Evolutionary conservation across 192 early-diverging fungal genomes (phyloP).

Genomic region (Backusella sp.): DNA sequence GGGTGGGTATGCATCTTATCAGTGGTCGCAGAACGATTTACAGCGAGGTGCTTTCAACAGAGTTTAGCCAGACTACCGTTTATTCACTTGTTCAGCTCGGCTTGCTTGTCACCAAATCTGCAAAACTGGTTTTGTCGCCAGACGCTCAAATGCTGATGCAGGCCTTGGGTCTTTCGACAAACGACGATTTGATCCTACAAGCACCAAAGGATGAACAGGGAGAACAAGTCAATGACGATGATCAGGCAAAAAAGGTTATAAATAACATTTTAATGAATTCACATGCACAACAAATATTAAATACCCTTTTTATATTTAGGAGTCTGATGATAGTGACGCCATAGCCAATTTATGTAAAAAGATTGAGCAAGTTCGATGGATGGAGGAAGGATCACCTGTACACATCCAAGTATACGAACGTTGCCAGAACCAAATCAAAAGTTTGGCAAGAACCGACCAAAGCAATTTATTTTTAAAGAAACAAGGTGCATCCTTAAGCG

Average conservation of each 20-base stretch:
- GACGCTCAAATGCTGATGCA: conserved; percentile 22
- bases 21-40: conserved; percentile 20
- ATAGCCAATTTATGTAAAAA: conserved; percentile 10
- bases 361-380: conserved; percentile 12
- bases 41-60: conserved; percentile 21
- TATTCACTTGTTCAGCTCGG: background rate
- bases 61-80: conserved; percentile 6
- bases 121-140: conserved; percentile 18
- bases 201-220: background rate
- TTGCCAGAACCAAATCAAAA: conserved; percentile 13
- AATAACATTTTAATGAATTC: background rate
- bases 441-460: background rate
- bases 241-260: background rate
- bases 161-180: conserved; percentile 13
- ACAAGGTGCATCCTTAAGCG: background rate
- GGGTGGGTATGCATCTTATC: conserved; percentile 17
- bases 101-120: conserved; percentile 1
- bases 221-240: background rate
- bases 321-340: conserved; percentile 4
- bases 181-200: conserved; percentile 4
- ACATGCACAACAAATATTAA: background rate
- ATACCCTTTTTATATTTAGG: background rate
- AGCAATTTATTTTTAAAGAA: conserved; percentile 7
- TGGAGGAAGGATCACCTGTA: background rate
- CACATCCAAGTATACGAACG: conserved; percentile 3